phyloP scores from a whole-genome alignment of 805 yeast genomes.

The Nakazawaea anatomiae region DNA sequence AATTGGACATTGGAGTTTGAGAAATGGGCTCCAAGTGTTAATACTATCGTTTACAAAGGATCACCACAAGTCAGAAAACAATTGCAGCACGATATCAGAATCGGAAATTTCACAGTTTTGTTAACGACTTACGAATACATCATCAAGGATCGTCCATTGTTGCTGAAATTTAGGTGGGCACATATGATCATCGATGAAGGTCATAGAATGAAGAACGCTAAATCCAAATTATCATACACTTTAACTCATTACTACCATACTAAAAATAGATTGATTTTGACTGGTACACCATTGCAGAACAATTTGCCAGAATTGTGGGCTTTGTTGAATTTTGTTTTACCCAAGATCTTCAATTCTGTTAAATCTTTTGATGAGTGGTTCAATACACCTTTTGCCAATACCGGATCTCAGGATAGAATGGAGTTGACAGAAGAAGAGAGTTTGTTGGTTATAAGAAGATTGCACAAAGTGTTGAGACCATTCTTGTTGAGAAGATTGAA shows the following conservation, averaged over 20 bases:
- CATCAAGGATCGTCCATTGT: constrained; percentile 67
- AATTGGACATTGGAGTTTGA: constrained; percentile 85
- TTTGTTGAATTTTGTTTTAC: constrained; percentile 71
- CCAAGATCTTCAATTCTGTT: constrained; percentile 79
- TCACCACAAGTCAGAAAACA: constrained; percentile 65
- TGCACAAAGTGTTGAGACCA: constrained; percentile 82
- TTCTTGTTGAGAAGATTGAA: constrained; percentile 78
- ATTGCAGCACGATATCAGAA: constrained; percentile 56
- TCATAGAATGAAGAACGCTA: constrained; percentile 79
- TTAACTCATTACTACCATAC: constrained; percentile 68
- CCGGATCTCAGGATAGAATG: constrained; percentile 76
- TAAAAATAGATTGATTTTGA: constrained; percentile 70
- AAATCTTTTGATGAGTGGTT: constrained; percentile 89
- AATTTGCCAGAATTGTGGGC: constrained; percentile 87
- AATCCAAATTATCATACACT: constrained; percentile 67
- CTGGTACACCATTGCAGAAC: constrained; percentile 86
- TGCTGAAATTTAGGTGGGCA: constrained; percentile 67
- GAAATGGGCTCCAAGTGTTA: constrained; percentile 81
- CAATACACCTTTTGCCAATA: constrained; percentile 81
- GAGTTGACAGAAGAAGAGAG: constrained; percentile 85
- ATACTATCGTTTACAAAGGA: constrained; percentile 72
- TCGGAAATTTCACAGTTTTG: constrained; percentile 69
- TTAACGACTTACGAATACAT: constrained; percentile 81
- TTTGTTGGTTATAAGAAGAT: constrained; percentile 72
- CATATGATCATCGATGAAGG: constrained; percentile 92